Conservation (phyloP, 2,329 filamentous ascomycete genomes). For the Neophaeococcomyces mojaviensis region DNA sequence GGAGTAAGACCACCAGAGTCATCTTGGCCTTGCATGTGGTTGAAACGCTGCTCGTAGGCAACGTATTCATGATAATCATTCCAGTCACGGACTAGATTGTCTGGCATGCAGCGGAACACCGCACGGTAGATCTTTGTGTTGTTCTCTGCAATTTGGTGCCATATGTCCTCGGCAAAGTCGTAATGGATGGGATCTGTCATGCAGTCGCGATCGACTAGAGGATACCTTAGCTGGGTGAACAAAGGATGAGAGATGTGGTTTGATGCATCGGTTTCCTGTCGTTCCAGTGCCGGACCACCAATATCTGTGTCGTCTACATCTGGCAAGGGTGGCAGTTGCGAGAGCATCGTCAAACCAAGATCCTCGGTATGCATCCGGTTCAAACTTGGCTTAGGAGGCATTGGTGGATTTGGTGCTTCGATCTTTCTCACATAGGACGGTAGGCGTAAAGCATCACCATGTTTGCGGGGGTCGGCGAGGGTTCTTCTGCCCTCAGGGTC, state of each 20-base stretch:
- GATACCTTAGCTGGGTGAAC: slow-evolving; percentile 61
- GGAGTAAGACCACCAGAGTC: slow-evolving; percentile 11
- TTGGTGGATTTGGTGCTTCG: slow-evolving; percentile 37
- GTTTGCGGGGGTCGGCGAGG: slow-evolving; percentile 44
- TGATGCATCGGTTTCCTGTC: slow-evolving; percentile 43
- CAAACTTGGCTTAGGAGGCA: slow-evolving; percentile 54
- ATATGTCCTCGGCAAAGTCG: slow-evolving; percentile 77
- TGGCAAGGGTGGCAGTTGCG: slow-evolving; percentile 64
- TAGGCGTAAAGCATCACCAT: slow-evolving; percentile 29
- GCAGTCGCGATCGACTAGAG: slow-evolving; percentile 76
- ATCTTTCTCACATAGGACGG: slow-evolving; percentile 25
- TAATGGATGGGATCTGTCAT: slow-evolving; percentile 85
- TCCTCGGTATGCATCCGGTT: slow-evolving; percentile 58
- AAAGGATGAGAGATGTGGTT: slow-evolving; percentile 43
- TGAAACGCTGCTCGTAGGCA: slow-evolving; percentile 70
- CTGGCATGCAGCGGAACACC: slow-evolving; percentile 95
- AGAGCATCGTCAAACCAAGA: slow-evolving; percentile 59
- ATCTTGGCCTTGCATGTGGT: slow-evolving; percentile 53
- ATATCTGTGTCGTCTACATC: slow-evolving; percentile 72
- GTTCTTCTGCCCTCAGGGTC: slow-evolving; percentile 58
- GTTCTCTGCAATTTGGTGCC: slow-evolving; percentile 80
- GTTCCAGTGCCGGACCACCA: slow-evolving; percentile 57
- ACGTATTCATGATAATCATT: slow-evolving; percentile 81
- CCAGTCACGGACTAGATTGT: slow-evolving; percentile 90
- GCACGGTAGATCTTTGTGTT: slow-evolving; percentile 91